These are phyloP conservation scores for Xerocomus minutiporus DNA, from an alignment of 1,284 basidiomycete genomes.

Conservation along the genomic window DNA sequence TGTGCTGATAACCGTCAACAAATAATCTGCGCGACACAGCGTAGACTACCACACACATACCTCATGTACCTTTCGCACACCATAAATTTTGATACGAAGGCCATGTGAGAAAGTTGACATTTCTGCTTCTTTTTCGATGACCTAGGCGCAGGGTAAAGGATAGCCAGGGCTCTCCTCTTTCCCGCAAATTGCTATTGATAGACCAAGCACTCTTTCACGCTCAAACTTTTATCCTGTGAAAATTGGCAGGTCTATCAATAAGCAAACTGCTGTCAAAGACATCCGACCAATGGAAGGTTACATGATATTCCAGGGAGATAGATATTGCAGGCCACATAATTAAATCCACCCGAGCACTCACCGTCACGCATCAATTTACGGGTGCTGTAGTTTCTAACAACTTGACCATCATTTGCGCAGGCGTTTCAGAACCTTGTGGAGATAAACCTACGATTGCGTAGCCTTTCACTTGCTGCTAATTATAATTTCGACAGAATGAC, in stretches of 20 bases:
- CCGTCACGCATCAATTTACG: background rate
- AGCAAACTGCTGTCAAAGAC: background rate
- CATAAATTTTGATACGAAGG: no score
- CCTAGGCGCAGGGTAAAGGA: no score
- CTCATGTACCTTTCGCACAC: no score
- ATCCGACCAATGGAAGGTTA: background rate
- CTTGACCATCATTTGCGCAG: background rate
- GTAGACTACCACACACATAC: no score
- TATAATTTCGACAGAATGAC: background rate
- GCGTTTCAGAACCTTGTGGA: slow-evolving; percentile 1
- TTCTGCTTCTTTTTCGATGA: no score
- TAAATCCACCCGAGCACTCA: background rate
- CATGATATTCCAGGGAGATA: background rate
- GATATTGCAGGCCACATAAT: background rate
- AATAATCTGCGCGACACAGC: background rate
- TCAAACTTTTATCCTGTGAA: background rate
- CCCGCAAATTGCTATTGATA: no score
- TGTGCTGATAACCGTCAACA: background rate
- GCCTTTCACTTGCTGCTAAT: background rate
- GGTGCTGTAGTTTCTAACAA: background rate
- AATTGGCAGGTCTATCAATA: background rate
- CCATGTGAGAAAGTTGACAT: no score
- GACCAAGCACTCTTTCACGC: no score
- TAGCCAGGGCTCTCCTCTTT: no score
- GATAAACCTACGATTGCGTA: background rate